Conservation (phyloP, 331 rosid genomes). For the Rosa hybrid region DNA sequence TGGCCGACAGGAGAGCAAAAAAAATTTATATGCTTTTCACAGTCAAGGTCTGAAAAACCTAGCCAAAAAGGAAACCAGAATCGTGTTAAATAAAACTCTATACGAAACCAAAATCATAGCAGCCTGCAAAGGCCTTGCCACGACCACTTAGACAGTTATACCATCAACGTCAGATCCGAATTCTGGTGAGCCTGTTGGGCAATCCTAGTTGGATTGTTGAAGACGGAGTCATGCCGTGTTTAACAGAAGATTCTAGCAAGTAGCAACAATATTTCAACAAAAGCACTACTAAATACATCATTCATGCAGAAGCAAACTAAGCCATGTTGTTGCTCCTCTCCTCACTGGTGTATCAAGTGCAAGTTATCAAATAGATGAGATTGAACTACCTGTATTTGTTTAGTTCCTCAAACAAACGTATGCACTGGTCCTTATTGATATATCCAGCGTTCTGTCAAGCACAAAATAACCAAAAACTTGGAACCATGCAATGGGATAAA, state of each 20-base stretch:
- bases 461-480: conserved; percentile 27
- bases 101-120: not conserved
- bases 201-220: not conserved
- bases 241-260: not conserved
- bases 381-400: conserved; percentile 73
- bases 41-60: not conserved
- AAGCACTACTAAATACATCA: not conserved
- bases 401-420: conserved; percentile 75
- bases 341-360: not conserved
- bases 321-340: not conserved
- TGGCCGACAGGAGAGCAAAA: not conserved
- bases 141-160: not conserved
- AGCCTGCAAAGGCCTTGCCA: not conserved
- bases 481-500: conserved; percentile 18
- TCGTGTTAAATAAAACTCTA: too few relatives aligned
- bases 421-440: conserved; percentile 75
- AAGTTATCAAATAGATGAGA: not conserved
- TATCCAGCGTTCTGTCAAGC: conserved; percentile 51
- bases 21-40: not conserved
- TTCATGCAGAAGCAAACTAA: not conserved
- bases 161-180: not conserved
- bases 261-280: not conserved
- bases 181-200: not conserved
- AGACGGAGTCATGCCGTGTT: not conserved
- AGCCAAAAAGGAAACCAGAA: not conserved